Evolutionary conservation across 257 asterid species (phyloP).

Genomic region (Solanum dulcamara): DNA sequence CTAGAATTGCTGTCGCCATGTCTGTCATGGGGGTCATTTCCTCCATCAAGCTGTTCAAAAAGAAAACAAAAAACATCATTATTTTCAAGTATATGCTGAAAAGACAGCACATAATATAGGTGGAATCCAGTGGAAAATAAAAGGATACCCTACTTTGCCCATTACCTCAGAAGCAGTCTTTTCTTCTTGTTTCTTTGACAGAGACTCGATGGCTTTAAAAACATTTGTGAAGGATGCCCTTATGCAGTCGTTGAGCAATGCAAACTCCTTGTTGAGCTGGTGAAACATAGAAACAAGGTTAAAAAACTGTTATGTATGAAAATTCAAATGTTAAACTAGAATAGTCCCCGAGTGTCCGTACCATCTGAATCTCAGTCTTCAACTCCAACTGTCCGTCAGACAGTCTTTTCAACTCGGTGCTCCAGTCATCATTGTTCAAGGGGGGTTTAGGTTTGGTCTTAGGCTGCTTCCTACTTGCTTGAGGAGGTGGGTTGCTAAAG

Average conservation of each 20-base stretch:
- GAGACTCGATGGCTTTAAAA: background rate
- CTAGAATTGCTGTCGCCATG: background rate
- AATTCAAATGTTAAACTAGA: background rate
- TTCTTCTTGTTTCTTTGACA: background rate
- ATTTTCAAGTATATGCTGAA: background rate
- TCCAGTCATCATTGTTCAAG: background rate
- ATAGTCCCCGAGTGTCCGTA: background rate
- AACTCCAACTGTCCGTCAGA: background rate
- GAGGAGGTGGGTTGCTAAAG: background rate
- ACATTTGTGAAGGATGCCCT: background rate
- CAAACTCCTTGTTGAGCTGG: background rate
- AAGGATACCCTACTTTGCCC: background rate
- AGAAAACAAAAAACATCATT: too few species aligned
- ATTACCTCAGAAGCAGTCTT: background rate
- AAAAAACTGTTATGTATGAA: background rate
- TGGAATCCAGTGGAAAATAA: background rate
- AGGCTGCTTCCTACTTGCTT: background rate
- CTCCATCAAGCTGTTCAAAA: background rate
- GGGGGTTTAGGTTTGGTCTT: background rate
- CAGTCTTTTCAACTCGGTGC: background rate
- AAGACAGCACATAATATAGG: background rate
- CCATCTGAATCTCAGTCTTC: constrained; percentile 1
- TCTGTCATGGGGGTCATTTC: background rate
- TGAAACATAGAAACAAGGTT: background rate
- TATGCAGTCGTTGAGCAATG: background rate